Evolutionary conservation across 805 yeast genomes (phyloP).

Genomic region (Groenewaldozyma salmanticensis): DNA sequence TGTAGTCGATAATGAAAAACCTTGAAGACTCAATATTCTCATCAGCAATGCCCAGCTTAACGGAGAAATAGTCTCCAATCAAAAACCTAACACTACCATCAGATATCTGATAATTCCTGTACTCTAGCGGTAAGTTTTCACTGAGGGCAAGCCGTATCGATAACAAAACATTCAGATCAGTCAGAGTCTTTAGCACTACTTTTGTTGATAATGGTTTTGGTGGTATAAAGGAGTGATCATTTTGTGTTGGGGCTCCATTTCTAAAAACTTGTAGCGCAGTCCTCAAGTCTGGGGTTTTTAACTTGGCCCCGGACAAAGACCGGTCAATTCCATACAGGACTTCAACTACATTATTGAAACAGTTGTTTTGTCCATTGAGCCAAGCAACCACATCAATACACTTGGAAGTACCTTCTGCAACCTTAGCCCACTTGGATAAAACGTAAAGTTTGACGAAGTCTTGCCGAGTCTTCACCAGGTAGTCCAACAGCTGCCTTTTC

Average conservation of each 20-base stretch:
- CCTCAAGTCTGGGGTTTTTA: conserved; percentile 82
- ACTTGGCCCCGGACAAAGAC: conserved; percentile 74
- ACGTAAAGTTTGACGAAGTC: conserved; percentile 81
- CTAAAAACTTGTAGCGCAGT: conserved; percentile 82
- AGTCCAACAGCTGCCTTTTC: conserved; percentile 58
- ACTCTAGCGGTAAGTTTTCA: conserved; percentile 49
- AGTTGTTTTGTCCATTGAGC: conserved; percentile 70
- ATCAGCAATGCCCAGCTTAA: conserved; percentile 69
- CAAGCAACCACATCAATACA: conserved; percentile 83
- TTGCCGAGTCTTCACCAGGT: conserved; percentile 65
- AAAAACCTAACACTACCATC: conserved; percentile 70
- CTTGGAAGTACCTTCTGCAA: conserved; percentile 57
- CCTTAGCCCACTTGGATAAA: conserved; percentile 78
- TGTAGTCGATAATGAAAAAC: conserved; percentile 69
- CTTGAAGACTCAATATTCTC: conserved; percentile 47
- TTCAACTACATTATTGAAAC: conserved; percentile 52
- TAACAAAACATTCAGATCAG: conserved; percentile 61
- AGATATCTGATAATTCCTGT: conserved; percentile 51
- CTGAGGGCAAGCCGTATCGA: conserved; percentile 65
- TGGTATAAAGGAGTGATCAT: conserved; percentile 50
- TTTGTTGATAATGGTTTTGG: conserved; percentile 41
- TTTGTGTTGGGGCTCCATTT: conserved; percentile 65
- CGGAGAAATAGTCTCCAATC: conserved; percentile 55
- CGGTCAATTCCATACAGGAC: conserved; percentile 60
- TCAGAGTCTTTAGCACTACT: conserved; percentile 50